Evolutionary conservation across 139 green algal genomes (phyloP), one percentile per base, ranked within the genome.

Genomic region (Micromonas commoda): DNA sequence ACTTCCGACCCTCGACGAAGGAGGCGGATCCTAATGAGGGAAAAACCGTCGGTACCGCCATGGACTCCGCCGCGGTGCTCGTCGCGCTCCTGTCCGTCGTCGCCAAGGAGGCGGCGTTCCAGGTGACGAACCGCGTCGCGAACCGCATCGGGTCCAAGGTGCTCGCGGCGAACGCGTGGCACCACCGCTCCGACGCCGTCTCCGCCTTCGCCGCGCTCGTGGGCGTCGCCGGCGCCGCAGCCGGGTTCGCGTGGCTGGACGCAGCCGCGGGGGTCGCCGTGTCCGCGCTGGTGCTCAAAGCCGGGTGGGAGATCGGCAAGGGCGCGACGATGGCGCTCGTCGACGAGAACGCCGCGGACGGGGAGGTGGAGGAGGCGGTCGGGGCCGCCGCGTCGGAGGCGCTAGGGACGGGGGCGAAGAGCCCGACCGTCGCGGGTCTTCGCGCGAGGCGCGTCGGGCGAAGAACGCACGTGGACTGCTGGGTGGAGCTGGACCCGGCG

Each of bases 181-280:
- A 86, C 39, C 82, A 86, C 39, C 73, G 82, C 39, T 80, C 60
- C 45, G 82, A 86, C 54, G 76, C 82, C 19, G 33, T 85, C 69
- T 82, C 78, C 5, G 84, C 82, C 33, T 31, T 85, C 28, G 72
- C 80, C 19, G 82, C 82, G 0, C 45, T 85, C 34, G 64, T 86
- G 23, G 82, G 82, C 32, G 60, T 86, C 39, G 82, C 71, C 77
- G 78, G 39, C 32, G 74, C 73, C 24, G 54, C 28, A 65, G n/a
- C n/a, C 54, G 54, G 65, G 2, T 28, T 35, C 32, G 21, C 35
- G 6, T 35, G 23, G 20, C 21, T 57, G 29, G 69, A 63, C 23
- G 21, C 23, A 31, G 24, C 54, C 23, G 23, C 32, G 1, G 69
- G 33, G 32, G 21, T 60, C 21, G 21, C 54, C 6, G 32, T 76